Evolutionary conservation across 768 basidiomycete genomes (phyloP).

Genomic region (Boletus edulis): DNA sequence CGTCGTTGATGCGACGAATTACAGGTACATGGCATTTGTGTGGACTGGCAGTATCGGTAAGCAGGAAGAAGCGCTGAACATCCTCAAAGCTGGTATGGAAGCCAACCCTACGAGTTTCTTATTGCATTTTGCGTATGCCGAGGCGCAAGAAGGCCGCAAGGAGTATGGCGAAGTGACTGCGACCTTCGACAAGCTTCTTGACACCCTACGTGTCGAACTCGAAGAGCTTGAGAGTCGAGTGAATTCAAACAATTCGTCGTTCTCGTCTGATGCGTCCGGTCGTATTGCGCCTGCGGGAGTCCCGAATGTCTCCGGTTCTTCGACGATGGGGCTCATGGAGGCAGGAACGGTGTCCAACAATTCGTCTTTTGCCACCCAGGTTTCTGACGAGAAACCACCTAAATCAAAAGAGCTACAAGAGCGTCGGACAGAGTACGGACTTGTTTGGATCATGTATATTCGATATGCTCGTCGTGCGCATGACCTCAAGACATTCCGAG

Average conservation of each 20-base stretch:
- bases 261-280: conserved; percentile 35
- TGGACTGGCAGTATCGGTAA: conserved; percentile 78
- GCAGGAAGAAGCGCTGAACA: conserved; percentile 76
- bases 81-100: conserved; percentile 81
- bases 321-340: conserved; percentile 20
- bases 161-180: conserved; percentile 67
- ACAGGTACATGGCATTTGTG: conserved; percentile 87
- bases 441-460: conserved; percentile 91
- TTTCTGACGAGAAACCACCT: conserved; percentile 50
- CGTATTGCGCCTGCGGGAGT: conserved; percentile 26
- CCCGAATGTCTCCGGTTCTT: conserved; percentile 11
- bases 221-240: conserved; percentile 53
- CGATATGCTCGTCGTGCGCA: conserved; percentile 87
- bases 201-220: conserved; percentile 59
- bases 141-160: conserved; percentile 62
- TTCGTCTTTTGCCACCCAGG: conserved; percentile 50
- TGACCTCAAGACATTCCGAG: conserved; percentile 75
- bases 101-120: conserved; percentile 89
- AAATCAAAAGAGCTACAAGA: conserved; percentile 53
- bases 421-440: conserved; percentile 66
- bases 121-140: conserved; percentile 87
- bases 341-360: conserved; percentile 37
- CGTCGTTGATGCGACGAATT: conserved; percentile 11
- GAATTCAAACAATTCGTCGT: conserved; percentile 37
- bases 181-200: conserved; percentile 71